Base-by-base conservation (phyloP, 345 rosid species). In the Punica granatum region DNA sequence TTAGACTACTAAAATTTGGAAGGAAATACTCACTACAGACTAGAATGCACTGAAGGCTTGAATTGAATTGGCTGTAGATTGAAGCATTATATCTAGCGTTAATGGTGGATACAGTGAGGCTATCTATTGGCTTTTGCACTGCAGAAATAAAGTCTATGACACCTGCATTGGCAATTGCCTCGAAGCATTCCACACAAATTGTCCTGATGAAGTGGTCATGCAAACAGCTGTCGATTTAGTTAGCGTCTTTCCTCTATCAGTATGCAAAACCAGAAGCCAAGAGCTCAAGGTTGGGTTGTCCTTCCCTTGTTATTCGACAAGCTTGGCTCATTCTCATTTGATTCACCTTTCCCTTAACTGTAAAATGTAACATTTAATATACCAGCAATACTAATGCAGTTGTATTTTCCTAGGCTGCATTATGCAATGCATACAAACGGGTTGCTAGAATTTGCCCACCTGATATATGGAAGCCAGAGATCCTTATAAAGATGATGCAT, bases 161-260 rank as follows among this genome's bases (percentile, higher is more conserved):
- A 83, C 92, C 69, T 81, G 86, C 67, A 74, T 93, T 33, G 95
- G 94, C 70, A 78, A 77, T 76, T 90, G 96, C 86, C 94, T 90
- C 44, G 69, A 42, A 69, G 76, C 77, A 72, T 44, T 90, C 73
- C 81, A 83, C 72, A 72, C 88, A 71, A 70, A 77, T 74, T 93
- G 97, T 75, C 76, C 92, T 67, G 96, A 89, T 81, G 82, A 74
- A 51, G 78, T 82, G 75, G 85, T 93, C 71, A 73, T 82, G 80
- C 71, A 73, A 69, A 88, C 98, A 66, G 96, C 97, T 73, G 83
- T 80, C 56, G 78, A 78, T 77, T 66, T 90, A 39, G 82, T 90
- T 67, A 71, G 77, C 73, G 78, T 77, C 59, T 82, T 90, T 71
- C 80, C 79, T 66, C 76, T 30, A 67, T 84, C 94, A 63, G 71